Evolutionary conservation across 2,329 filamentous ascomycete genomes (phyloP).

Genomic region (Trichoderma hamatum): DNA sequence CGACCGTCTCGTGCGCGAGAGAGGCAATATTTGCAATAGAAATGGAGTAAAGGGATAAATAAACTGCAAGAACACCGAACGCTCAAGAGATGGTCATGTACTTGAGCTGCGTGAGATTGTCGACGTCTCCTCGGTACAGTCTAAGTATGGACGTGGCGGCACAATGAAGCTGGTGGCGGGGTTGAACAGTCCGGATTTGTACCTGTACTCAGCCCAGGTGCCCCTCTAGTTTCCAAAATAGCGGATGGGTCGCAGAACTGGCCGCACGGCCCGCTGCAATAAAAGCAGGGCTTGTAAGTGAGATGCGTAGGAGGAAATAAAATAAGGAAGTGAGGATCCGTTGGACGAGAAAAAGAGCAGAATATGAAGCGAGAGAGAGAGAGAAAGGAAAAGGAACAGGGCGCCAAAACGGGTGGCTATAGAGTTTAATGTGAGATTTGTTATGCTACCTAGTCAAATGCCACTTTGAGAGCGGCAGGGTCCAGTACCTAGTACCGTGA

Average conservation of each 20-base stretch:
- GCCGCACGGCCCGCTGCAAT: constrained; percentile 30
- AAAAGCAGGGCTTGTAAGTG: constrained; percentile 7
- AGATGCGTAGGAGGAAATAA: background rate
- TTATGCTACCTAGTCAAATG: constrained; percentile 6
- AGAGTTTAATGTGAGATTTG: constrained; percentile 15
- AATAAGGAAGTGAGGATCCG: background rate
- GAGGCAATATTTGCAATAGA: background rate
- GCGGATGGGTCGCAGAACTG: constrained; percentile 31
- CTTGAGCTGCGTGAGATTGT: background rate
- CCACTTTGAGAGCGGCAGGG: background rate
- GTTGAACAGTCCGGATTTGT: constrained; percentile 6
- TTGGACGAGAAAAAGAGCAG: background rate
- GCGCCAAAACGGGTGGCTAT: background rate
- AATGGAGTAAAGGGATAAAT: background rate
- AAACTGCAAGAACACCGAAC: background rate
- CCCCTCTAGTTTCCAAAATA: constrained; percentile 25
- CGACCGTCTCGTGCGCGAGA: background rate
- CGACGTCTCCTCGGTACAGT: background rate
- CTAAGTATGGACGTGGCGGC: constrained; percentile 2
- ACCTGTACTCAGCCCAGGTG: constrained; percentile 1
- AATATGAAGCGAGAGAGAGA: background rate
- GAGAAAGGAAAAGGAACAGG: background rate
- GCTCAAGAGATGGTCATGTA: background rate
- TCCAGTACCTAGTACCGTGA: background rate
- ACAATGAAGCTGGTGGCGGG: constrained; percentile 19